phyloP scores from a whole-genome alignment of 306 rosid genomes.

The Trifolium repens region DNA sequence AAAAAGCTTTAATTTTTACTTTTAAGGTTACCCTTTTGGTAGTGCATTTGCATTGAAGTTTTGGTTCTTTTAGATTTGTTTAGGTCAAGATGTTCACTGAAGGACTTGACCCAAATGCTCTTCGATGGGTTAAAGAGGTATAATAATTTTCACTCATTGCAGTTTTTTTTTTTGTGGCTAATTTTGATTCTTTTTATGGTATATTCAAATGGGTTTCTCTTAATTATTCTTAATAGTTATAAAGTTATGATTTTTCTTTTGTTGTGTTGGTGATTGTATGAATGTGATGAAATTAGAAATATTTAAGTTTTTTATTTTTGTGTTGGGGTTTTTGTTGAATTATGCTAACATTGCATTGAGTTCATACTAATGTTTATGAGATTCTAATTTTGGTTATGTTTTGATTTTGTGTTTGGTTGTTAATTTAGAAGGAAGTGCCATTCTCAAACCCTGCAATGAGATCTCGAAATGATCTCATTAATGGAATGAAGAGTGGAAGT shows the following conservation, averaged over 20 bases:
- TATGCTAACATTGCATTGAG: conserved; percentile 32
- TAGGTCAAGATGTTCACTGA: conserved; percentile 81
- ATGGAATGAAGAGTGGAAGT: conserved; percentile 52
- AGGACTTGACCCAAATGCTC: conserved; percentile 84
- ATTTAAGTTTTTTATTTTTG: conserved; percentile 28
- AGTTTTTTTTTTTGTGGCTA: background rate
- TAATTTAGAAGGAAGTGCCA: conserved; percentile 54
- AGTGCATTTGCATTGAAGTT: conserved; percentile 31
- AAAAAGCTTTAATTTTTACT: conserved; percentile 18
- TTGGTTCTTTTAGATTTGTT: conserved; percentile 36
- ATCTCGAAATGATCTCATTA: conserved; percentile 65
- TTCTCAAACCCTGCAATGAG: conserved; percentile 49
- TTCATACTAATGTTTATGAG: background rate
- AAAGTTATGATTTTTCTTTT: conserved; percentile 35
- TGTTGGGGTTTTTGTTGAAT: conserved; percentile 10
- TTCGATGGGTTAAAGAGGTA: conserved; percentile 92
- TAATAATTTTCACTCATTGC: conserved; percentile 33
- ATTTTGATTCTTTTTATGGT: background rate
- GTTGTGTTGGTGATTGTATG: conserved; percentile 47
- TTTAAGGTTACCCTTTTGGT: background rate
- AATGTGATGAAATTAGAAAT: conserved; percentile 44
- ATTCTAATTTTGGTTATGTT: background rate
- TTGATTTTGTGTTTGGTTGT: conserved; percentile 8
- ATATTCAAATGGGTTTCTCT: conserved; percentile 39
- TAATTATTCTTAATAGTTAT: background rate